Percentiles rank a stretch among this genome's conserved stretches.
Evolutionary conservation across 495 filamentous ascomycete genomes (phyloP).

Genomic region (Tetracladium setigerum): DNA sequence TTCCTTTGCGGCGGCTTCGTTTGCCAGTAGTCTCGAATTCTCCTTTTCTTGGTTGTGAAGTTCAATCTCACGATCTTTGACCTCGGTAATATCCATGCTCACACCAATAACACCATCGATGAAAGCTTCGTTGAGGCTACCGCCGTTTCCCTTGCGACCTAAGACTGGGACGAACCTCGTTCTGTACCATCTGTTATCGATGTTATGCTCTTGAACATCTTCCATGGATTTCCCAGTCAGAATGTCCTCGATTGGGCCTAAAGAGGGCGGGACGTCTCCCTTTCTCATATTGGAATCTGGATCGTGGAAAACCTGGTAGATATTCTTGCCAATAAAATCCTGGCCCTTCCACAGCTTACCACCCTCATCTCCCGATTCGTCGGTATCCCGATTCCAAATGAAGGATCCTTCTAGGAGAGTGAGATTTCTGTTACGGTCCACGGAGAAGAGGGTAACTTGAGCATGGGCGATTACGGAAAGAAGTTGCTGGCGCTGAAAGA

Average conservation of each 20-base stretch:
- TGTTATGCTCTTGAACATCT: slow-evolving; percentile 38
- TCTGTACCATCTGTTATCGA: slow-evolving; percentile 48
- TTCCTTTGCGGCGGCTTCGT: slow-evolving; percentile 61
- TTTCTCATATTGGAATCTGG: slow-evolving; percentile 24
- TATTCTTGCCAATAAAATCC: slow-evolving; percentile 44
- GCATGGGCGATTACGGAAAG: slow-evolving; percentile 61
- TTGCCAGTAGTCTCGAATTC: slow-evolving; percentile 53
- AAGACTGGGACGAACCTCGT: slow-evolving; percentile 55
- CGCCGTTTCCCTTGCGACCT: slow-evolving; percentile 38
- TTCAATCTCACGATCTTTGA: slow-evolving; percentile 48
- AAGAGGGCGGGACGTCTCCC: slow-evolving; percentile 35
- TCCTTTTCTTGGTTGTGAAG: slow-evolving; percentile 51
- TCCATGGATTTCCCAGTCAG: slow-evolving; percentile 42
- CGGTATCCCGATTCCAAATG: slow-evolving; percentile 38
- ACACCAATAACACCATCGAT: slow-evolving; percentile 62
- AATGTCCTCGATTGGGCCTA: slow-evolving; percentile 48
- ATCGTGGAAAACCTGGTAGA: slow-evolving; percentile 50
- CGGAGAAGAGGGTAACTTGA: slow-evolving; percentile 58
- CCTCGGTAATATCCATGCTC: slow-evolving; percentile 61
- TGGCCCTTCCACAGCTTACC: slow-evolving; percentile 16
- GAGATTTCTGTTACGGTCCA: slow-evolving; percentile 47
- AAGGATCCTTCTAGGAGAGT: slow-evolving; percentile 57
- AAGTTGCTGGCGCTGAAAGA: slow-evolving; percentile 44
- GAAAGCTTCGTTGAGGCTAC: slow-evolving; percentile 31
- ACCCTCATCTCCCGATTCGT: slow-evolving; percentile 16